A percentile compares a stretch with the other conserved stretches of the same genome.
Evolutionary conservation across 140 eudicot genomes (phyloP).

Genomic region (Stevia rebaudiana): DNA sequence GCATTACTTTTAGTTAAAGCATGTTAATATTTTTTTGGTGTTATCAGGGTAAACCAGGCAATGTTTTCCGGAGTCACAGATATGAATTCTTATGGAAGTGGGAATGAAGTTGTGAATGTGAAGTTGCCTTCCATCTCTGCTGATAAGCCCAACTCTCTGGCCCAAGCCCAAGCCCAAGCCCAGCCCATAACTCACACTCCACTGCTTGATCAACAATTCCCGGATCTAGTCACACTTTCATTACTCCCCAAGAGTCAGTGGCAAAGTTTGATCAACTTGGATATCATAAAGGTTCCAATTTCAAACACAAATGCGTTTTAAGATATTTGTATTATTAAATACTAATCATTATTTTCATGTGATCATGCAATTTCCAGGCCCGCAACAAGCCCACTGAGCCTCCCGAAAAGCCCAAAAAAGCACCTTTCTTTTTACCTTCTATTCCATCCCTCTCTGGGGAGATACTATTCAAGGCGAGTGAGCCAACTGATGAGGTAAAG

Average conservation of each 20-base stretch:
- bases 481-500: conserved; percentile 37
- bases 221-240: conserved; percentile 84
- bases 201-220: conserved; percentile 48
- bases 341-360: background rate
- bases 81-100: conserved; percentile 65
- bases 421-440: conserved; percentile 89
- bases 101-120: conserved; percentile 64
- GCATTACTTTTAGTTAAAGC: too few species aligned
- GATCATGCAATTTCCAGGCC: conserved; percentile 34
- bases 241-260: conserved; percentile 93
- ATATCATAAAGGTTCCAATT: conserved; percentile 64
- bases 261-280: conserved; percentile 91
- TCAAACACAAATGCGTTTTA: background rate
- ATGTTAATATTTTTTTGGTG: background rate
- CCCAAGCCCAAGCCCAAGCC: conserved; percentile 26
- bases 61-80: conserved; percentile 75
- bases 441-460: conserved; percentile 93
- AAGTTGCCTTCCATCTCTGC: conserved; percentile 76
- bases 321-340: background rate
- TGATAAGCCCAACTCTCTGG: conserved; percentile 24
- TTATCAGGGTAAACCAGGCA: conserved; percentile 73
- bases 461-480: conserved; percentile 48
- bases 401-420: conserved; percentile 91
- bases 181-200: conserved; percentile 22
- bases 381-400: conserved; percentile 94